These are phyloP conservation scores for Blastobotrys indianensis DNA, from an alignment of 1,139 yeast genomes.

Conservation along the genomic window DNA sequence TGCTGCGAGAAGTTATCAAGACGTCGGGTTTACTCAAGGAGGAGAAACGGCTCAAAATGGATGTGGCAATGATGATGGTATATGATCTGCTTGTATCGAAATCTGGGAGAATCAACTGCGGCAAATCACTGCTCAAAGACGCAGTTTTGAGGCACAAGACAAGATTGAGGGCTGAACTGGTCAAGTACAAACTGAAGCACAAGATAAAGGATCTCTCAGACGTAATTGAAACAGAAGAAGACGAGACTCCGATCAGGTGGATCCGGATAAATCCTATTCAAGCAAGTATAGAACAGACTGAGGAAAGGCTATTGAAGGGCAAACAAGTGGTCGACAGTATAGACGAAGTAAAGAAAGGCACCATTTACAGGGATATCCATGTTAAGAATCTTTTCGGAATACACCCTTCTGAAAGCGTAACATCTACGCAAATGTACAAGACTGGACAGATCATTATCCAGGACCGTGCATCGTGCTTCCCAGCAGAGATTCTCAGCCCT, in stretches of 20 bases:
- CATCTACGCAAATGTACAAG: constrained; percentile 59
- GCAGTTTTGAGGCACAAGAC: constrained; percentile 73
- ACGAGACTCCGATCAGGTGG: constrained; percentile 80
- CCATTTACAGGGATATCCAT: constrained; percentile 60
- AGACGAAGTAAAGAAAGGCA: constrained; percentile 38
- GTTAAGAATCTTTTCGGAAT: constrained; percentile 78
- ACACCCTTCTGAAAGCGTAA: constrained; percentile 62
- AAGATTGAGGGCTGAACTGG: constrained; percentile 73
- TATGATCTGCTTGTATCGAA: constrained; percentile 77
- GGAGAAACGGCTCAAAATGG: constrained; percentile 40
- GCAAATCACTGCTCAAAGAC: constrained; percentile 81
- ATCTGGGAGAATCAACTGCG: constrained; percentile 80
- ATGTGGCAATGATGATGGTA: constrained; percentile 56
- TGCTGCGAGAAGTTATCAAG: constrained; percentile 54
- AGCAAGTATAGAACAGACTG: constrained; percentile 33
- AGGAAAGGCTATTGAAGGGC: constrained; percentile 43
- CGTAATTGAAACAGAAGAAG: constrained; percentile 38
- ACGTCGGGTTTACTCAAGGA: constrained; percentile 53
- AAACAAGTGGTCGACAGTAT: constrained; percentile 45
- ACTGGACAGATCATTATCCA: constrained; percentile 81
- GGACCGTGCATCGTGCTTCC: constrained; percentile 95
- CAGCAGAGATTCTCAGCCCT: constrained; percentile 75
- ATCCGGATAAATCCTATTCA: constrained; percentile 64
- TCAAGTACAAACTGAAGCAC: constrained; percentile 66
- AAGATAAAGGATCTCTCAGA: constrained; percentile 46